Base-by-base conservation (phyloP, 2,329 filamentous ascomycete species). In the Magnaporthiopsis rhizophila region DNA sequence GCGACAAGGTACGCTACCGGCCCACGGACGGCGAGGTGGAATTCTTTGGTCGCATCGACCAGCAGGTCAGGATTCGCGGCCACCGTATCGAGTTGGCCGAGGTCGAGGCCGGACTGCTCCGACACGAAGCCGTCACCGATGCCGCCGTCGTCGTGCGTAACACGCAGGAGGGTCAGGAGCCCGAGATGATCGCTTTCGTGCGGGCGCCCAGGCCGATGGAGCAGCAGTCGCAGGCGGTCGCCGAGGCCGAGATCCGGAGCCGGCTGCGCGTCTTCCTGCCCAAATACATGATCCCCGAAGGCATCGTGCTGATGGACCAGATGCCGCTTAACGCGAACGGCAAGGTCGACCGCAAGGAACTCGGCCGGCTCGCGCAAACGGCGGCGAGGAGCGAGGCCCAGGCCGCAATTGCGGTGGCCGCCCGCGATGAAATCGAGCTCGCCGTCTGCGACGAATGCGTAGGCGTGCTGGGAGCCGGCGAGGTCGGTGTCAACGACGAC, bases 251-350 rank as follows among this genome's bases (percentile, higher is more conserved):
- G 26, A 59, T 59, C 26, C 58, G 13, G 28, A 59, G 15, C 24
- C 58, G 34, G 18, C 26, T 59, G 58, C 18, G 34, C 8, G 58
- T n/a, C 58, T 30, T 32, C 80, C 74, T 89, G 4, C 85, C 86
- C 2, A 74, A 75, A 9, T 86, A 83, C 68, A 88, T 89, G 86
- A 73, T 87, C 5, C 86, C 86, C 2, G 76, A 77, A 12, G 80
- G 85, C 63, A 74, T 87, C 32, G 69, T 84, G 2, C 67, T 82
- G 1, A 68, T 86, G 11, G 68, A 79, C 6, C 73, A 77, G 32
- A 76, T 89, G 63, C 86, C 86, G 3, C 81, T 83, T 65, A 75
- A 87, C 34, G 74, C 84, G 4, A 87, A 84, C 3, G 86, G 86
- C 0, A 89, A 89, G 71, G 77, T 83, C n/a, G 83, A 88, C 69